These are phyloP conservation scores for Bimuria novae-zelandiae DNA, from an alignment of 2,329 filamentous ascomycete species.

Conservation along the genomic window DNA sequence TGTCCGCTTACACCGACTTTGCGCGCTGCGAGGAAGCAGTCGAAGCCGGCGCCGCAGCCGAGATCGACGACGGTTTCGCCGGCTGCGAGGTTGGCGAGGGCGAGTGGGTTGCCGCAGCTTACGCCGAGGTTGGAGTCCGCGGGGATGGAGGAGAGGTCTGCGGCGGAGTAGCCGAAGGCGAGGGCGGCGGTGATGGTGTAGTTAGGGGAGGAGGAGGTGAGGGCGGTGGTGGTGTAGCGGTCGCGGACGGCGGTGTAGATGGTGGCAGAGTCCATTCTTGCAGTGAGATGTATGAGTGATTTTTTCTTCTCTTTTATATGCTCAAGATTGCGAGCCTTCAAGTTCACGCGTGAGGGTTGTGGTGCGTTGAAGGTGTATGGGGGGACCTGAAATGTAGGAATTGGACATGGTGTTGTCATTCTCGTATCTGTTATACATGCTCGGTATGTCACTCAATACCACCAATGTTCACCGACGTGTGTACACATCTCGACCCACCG, in stretches of 20 bases:
- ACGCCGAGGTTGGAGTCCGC: conserved; percentile 57
- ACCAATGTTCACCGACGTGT: too few species aligned
- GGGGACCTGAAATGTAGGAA: too few species aligned
- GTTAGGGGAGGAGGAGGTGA: background rate
- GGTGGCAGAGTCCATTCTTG: conserved; percentile 9
- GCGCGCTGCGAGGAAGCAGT: conserved; percentile 59
- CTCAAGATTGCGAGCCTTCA: too few species aligned
- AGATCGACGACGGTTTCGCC: conserved; percentile 64
- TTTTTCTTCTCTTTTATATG: too few species aligned
- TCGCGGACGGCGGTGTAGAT: conserved; percentile 17
- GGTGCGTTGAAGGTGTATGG: too few species aligned
- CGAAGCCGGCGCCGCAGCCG: conserved; percentile 62
- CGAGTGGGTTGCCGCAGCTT: conserved; percentile 60
- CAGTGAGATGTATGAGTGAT: too few species aligned
- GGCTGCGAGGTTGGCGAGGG: conserved; percentile 54
- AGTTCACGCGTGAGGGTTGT: too few species aligned
- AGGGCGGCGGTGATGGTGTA: conserved; percentile 15
- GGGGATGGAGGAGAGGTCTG: conserved; percentile 55
- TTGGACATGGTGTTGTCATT: too few species aligned
- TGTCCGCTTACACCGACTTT: conserved; percentile 56
- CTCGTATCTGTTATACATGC: too few species aligned
- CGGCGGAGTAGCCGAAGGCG: conserved; percentile 37
- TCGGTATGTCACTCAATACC: too few species aligned
- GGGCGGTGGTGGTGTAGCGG: conserved; percentile 18
- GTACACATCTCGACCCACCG: too few species aligned